These are phyloP conservation scores for Lojkania enalia DNA, from an alignment of 2,329 filamentous ascomycete species.

Conservation along the genomic window DNA sequence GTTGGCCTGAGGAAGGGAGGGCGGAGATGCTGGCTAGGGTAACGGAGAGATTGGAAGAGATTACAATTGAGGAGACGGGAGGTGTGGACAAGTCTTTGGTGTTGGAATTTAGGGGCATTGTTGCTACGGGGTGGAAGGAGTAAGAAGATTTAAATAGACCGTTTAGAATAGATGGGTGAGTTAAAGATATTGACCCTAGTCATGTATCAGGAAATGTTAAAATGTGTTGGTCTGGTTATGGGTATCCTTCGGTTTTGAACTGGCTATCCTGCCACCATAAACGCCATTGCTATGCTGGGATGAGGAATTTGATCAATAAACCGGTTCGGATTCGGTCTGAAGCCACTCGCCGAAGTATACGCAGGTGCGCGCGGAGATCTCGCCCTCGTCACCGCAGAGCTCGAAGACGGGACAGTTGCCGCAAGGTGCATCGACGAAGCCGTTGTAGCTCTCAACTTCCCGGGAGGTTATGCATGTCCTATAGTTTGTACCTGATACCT, in stretches of 20 bases:
- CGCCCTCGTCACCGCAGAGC: constrained; percentile 86
- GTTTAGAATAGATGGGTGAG: no score
- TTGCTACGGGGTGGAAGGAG: constrained; percentile 8
- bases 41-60: constrained; percentile 13
- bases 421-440: constrained; percentile 86
- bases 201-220: no score
- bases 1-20: constrained; percentile 20
- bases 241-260: constrained; percentile 14
- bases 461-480: constrained; percentile 46
- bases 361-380: constrained; percentile 86
- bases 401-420: constrained; percentile 92
- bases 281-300: constrained; percentile 33
- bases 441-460: constrained; percentile 63
- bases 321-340: constrained; percentile 34
- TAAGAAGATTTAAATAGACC: no score
- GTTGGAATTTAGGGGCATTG: constrained; percentile 3
- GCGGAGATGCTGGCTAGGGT: constrained; percentile 13
- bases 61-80: constrained; percentile 14
- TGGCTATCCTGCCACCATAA: constrained; percentile 6
- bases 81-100: constrained; percentile 9
- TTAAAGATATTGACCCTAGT: no score
- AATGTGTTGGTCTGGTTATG: constrained; percentile 1
- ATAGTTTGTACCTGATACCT: constrained; percentile 56
- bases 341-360: constrained; percentile 92
- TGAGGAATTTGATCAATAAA: constrained; percentile 12